These are phyloP conservation scores for Aspergillus awamori DNA, from an alignment of 2,329 filamentous ascomycete genomes.

Conservation along the genomic window DNA sequence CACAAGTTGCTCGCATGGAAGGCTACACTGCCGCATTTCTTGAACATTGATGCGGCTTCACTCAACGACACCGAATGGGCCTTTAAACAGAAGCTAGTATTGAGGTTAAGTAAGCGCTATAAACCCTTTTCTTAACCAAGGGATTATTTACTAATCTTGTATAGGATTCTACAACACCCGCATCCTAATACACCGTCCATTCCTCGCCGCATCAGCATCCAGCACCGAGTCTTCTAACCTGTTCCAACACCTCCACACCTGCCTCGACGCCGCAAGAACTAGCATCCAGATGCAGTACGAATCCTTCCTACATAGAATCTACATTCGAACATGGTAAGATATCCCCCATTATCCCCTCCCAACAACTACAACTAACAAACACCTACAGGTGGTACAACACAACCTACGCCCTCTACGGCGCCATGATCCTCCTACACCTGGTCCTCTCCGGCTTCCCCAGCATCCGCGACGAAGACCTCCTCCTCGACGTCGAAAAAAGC, in stretches of 20 bases:
- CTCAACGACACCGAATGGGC: constrained; percentile 35
- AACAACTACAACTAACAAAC: not conserved
- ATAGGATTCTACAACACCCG: constrained; percentile 35
- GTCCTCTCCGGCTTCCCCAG: constrained; percentile 16
- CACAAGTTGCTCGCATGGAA: constrained; percentile 26
- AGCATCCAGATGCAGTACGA: constrained; percentile 36
- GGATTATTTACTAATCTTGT: no score
- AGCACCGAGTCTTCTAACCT: constrained; percentile 10
- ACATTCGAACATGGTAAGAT: constrained; percentile 34
- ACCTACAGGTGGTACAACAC: constrained; percentile 35
- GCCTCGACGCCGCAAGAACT: constrained; percentile 29
- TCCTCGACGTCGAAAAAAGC: constrained; percentile 33
- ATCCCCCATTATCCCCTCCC: not conserved
- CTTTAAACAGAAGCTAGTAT: constrained; percentile 35
- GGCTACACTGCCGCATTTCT: constrained; percentile 20
- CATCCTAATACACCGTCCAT: constrained; percentile 35
- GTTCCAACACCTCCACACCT: constrained; percentile 29
- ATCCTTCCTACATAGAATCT: constrained; percentile 33
- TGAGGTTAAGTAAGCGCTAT: constrained; percentile 26
- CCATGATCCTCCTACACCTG: constrained; percentile 36
- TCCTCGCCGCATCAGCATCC: constrained; percentile 26
- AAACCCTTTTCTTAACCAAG: no score
- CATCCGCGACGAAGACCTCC: constrained; percentile 25
- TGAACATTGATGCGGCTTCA: constrained; percentile 26
- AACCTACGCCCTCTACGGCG: constrained; percentile 37